Base-by-base conservation (phyloP, 129 eudicot genomes). In the Logfia minima region DNA sequence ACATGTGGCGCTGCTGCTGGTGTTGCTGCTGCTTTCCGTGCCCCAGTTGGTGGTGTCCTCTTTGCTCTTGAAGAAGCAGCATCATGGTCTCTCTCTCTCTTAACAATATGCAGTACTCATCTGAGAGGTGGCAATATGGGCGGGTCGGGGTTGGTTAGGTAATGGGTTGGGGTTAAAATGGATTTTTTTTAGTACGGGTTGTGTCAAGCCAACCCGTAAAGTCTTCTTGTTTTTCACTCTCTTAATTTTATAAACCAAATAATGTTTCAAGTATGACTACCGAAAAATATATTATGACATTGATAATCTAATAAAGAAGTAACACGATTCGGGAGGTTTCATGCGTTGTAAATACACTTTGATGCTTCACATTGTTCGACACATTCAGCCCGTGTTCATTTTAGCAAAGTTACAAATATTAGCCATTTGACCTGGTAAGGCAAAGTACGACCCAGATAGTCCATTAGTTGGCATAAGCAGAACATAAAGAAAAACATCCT, bases 1-100 rank as follows among this genome's bases (percentile, higher is more conserved):
- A 94, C 99, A 69, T 94, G 99, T 77, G 99, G 97, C 17, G 99
- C 99, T 56, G 99, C 97, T 72, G 99, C 97, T 78, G 99, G 97
- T 81, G 99, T 94, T 37, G 99, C 99, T 14, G 99, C 99, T 68
- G 99, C 99, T 29, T 94, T 94, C 29, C 99, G 99, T 71, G 97
- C 99, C 66, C 99, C 99, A 4, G 97, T 94, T 74, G 99, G 99
- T 65, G 99, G 99, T 19, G 99, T 94, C 76, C 99, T 91, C 60
- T 94, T 94, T 81, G 97, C 99, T 61, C 97, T 94, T 72, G 99
- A 94, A 82, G 99, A 94, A 85, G 99, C 96, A 70, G 96, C 99
- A 39, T 89, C 99, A 68, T 94, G 99, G 97, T 94, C 39, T 43
- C 79, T 82, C 75, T 81, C 85, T 82, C 71, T 66, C 62, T 19